Evolutionary conservation across 805 yeast species (phyloP), one percentile per base, ranked within the genome.

Genomic region (Yarrowia divulgata): DNA sequence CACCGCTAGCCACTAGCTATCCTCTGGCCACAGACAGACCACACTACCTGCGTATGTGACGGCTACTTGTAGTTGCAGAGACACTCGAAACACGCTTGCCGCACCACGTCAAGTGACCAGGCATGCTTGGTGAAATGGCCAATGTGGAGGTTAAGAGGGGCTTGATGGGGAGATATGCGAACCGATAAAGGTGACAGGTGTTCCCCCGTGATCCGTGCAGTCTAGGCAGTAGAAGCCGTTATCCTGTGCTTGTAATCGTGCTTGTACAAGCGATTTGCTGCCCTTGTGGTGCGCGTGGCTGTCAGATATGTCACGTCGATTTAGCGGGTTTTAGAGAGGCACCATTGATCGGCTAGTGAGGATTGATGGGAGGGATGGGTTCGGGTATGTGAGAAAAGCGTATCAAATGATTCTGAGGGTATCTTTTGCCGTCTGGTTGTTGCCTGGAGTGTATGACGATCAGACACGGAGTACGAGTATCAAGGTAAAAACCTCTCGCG

Each of bases 71-170:
- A 54, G 29, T 4, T 23, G 29, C 29, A 23, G 29, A 23, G 57
- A 34, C 39, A 18, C 29, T 19, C 43, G 16, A 35, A 35, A 48
- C 54, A 29, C 35, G 40, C 3, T 34, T n/a, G 32, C 40, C 58
- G 43, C 58, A 19, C 58, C 58, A 52, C 9, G 58, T 52, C 58
- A 35, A 43, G 37, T 52, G 58, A 52, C 32, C 23, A 8, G 16
- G 37, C 16, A 16, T 14, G 23, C 10, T 4, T 1, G 6, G 43
- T 40, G 43, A 1, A 6, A 40, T 12, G 42, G 39, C 40, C 40
- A 23, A 14, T 23, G 55, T 49, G 39, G 37, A 49, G 55, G 39
- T 12, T 39, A 2, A 1, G 46, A 42, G 19, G 46, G 46, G 18
- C 13, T 23, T n/a, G 19, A 42, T 8, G 19, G 8, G 19, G 46